Evolutionary conservation across 352 stramenopile species (phyloP).

Genomic region (Pythium dissotocum): DNA sequence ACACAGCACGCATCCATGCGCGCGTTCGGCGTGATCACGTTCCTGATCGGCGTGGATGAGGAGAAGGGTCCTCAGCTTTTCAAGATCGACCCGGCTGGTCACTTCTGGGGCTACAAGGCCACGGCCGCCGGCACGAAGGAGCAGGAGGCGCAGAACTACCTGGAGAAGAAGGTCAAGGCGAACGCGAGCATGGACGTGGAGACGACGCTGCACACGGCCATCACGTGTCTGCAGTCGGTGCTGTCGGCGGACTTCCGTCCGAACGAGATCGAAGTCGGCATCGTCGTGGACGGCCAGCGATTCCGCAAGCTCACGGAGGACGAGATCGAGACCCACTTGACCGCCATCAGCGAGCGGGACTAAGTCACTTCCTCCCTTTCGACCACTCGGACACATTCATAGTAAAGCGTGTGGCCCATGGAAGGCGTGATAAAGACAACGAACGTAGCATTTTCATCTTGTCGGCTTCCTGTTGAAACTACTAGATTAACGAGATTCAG

Average conservation of each 20-base stretch:
- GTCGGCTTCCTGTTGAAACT: neutral
- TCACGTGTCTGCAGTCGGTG: constrained; percentile 97
- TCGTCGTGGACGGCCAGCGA: constrained; percentile 60
- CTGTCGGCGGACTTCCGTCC: constrained; percentile 97
- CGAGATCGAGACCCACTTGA: constrained; percentile 97
- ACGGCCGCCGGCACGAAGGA: constrained; percentile 95
- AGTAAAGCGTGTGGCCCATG: neutral
- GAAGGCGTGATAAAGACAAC: neutral
- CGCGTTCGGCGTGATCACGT: constrained; percentile 94
- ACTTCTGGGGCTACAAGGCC: constrained; percentile 95
- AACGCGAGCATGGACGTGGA: constrained; percentile 91
- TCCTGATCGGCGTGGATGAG: constrained; percentile 97
- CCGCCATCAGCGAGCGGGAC: constrained; percentile 96
- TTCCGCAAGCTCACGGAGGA: constrained; percentile 95
- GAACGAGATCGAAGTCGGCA: constrained; percentile 93
- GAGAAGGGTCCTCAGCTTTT: constrained; percentile 97
- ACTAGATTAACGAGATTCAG: neutral
- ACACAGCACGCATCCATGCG: constrained; percentile 95
- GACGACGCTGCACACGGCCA: constrained; percentile 94
- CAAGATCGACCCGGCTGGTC: constrained; percentile 98
- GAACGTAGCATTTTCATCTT: neutral
- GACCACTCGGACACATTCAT: neutral
- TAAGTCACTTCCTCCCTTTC: constrained; percentile 32
- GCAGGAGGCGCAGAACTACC: constrained; percentile 98
- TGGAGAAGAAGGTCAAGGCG: constrained; percentile 97